Evolutionary conservation across 805 yeast genomes (phyloP), one percentile per base, ranked within the genome.

Genomic region (Dipodascopsis tothii): DNA sequence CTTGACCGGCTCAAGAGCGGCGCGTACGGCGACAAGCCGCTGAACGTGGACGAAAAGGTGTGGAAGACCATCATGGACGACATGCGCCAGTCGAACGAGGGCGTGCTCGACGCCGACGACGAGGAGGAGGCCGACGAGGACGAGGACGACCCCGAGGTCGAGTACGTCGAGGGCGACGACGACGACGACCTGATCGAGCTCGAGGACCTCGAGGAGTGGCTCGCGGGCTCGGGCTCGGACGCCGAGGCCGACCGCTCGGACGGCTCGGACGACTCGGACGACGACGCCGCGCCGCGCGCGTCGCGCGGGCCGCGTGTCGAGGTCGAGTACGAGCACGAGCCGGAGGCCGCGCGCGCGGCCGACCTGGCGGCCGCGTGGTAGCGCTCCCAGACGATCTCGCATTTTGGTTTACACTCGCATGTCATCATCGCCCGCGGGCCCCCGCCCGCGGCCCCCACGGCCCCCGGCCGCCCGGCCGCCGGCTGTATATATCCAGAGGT

Each of bases 11-110:
- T 92, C 60, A 92, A 92, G 78, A 80, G 90, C 60, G 98, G 98
- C 49, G 97, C 97, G 2, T 92, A 92, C 62, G 98, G 98, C 54
- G 97, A 92, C 61, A 85, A 90, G 65, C 98, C 98, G 44, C 72
- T 92, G 61, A 92, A 92, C 60, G 97, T 92, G 30, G 97, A 92
- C 58, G 96, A 90, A 60, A 81, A 81, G 67, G 78, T 92, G 48
- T 92, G 98, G 98, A 81, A 82, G 74, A 84, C 80, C 69, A 94
- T 92, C 20, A 75, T 92, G 69, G 87, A 88, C 49, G 74, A 69
- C 51, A 74, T 75, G 55, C 80, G 71, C 43, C 66, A 68, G 21
- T 67, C 66, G 35, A 38, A 33, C 6, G 74, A 74, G 42, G 80
- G 80, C 45, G 39, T 30, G 4, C 82, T 81, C 56, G 90, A 82